phyloP scores from a whole-genome alignment of 257 asterid species.

The Fraxinus quadrangulata region DNA sequence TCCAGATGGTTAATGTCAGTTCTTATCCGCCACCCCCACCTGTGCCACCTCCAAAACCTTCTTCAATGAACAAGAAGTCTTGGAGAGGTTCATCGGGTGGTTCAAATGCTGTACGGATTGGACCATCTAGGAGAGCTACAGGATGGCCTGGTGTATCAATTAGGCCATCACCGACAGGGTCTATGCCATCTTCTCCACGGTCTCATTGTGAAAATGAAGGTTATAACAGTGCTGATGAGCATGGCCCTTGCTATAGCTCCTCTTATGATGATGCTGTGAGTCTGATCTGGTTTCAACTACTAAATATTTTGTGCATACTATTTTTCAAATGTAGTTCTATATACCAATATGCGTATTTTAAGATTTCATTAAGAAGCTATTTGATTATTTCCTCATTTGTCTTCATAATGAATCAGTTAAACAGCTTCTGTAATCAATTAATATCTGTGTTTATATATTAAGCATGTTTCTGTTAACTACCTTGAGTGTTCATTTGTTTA shows the following conservation, averaged over 20 bases:
- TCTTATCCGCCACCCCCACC: constrained; percentile 98
- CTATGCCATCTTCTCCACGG: constrained; percentile 96
- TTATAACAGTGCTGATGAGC: constrained; percentile 97
- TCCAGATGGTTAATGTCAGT: constrained; percentile 52
- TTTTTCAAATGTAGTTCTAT: neutral
- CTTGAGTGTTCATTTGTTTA: constrained; percentile 4
- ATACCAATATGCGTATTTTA: neutral
- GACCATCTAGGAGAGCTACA: constrained; percentile 67
- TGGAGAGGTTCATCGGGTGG: constrained; percentile 52
- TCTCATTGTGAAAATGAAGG: constrained; percentile 94
- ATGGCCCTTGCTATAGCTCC: constrained; percentile 62
- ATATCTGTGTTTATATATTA: neutral
- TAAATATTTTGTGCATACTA: neutral
- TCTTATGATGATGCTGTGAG: constrained; percentile 88
- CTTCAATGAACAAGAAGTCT: constrained; percentile 47
- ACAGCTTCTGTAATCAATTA: constrained; percentile 11
- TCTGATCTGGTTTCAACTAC: constrained; percentile 28
- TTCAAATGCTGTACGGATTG: constrained; percentile 54
- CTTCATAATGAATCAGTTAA: neutral
- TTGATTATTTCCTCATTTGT: neutral
- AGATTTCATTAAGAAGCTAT: constrained; percentile 5
- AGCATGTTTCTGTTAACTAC: constrained; percentile 7
- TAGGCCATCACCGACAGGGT: constrained; percentile 85
- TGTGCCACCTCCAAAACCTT: constrained; percentile 87
- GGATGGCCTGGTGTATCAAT: constrained; percentile 67